phyloP scores from a whole-genome alignment of 2,329 filamentous ascomycete genomes.

The Cladosporium sp. region DNA sequence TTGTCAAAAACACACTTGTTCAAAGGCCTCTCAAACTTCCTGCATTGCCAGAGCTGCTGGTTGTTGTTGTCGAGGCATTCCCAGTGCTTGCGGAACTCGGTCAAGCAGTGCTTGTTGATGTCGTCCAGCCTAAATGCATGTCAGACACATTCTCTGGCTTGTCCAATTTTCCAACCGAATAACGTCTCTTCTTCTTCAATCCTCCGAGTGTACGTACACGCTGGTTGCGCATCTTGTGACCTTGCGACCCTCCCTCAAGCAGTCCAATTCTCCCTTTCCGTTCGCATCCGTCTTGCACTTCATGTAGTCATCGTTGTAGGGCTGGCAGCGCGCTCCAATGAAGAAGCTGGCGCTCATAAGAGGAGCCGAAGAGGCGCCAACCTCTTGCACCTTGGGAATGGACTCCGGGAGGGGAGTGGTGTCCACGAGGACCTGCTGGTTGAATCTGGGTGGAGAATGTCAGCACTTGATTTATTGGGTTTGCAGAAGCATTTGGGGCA shows the following conservation, averaged over 20 bases:
- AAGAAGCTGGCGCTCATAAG: constrained; percentile 92
- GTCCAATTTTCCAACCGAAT: background rate
- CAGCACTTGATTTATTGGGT: background rate
- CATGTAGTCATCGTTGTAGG: constrained; percentile 99
- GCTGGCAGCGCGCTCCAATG: constrained; percentile 89
- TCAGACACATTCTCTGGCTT: constrained; percentile 4
- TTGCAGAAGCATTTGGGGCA: constrained; percentile 19
- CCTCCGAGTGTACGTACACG: constrained; percentile 63
- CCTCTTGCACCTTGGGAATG: constrained; percentile 89
- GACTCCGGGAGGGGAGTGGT: constrained; percentile 89
- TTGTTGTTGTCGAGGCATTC: constrained; percentile 95
- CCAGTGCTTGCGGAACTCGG: constrained; percentile 92
- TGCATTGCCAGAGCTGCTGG: constrained; percentile 95
- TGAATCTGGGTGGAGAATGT: constrained; percentile 66
- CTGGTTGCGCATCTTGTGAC: constrained; percentile 95
- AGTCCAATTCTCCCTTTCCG: constrained; percentile 87
- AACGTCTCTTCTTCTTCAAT: background rate
- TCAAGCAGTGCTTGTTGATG: constrained; percentile 90
- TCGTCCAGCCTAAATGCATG: constrained; percentile 68
- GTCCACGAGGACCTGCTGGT: constrained; percentile 89
- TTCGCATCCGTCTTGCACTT: constrained; percentile 96
- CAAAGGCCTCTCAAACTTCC: constrained; percentile 78
- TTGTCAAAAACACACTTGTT: constrained; percentile 97
- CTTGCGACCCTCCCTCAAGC: constrained; percentile 92
- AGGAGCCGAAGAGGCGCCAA: constrained; percentile 89